phyloP scores from a whole-genome alignment of 1,284 basidiomycete genomes.

The Ceratobasidium sp. region DNA sequence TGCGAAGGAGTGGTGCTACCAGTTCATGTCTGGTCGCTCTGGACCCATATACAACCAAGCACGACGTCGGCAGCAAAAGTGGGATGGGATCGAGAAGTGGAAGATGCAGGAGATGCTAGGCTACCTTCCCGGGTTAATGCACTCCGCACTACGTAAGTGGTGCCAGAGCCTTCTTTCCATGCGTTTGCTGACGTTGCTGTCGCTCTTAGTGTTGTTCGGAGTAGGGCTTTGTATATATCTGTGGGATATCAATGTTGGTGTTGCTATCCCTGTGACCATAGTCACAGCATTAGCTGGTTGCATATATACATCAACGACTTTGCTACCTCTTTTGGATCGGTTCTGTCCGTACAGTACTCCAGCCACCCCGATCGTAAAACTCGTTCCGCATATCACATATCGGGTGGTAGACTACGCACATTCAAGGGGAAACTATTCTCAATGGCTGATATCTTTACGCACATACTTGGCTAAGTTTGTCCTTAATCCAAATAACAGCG shows the following conservation, averaged over 20 bases:
- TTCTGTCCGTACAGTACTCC: constrained; percentile 19
- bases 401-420: neutral
- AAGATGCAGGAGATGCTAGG: constrained; percentile 2
- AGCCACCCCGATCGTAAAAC: neutral
- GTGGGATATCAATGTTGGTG: neutral
- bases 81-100: constrained; percentile 7
- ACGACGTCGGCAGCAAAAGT: constrained; percentile 4
- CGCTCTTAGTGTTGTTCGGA: neutral
- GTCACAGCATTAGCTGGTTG: neutral
- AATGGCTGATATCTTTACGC: neutral
- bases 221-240: constrained; percentile 17
- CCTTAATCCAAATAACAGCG: neutral
- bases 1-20: constrained; percentile 28
- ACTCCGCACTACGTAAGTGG: neutral
- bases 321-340: neutral
- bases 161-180: no score
- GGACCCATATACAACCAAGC: neutral
- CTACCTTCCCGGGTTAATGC: constrained; percentile 8
- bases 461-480: neutral
- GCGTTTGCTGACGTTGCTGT: no score
- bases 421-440: neutral
- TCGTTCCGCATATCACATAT: neutral
- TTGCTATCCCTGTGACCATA: neutral
- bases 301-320: neutral
- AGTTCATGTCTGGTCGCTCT: constrained; percentile 7